phyloP scores from a whole-genome alignment of 108 stramenopile species.

The Pseudonitzschia pungens region DNA sequence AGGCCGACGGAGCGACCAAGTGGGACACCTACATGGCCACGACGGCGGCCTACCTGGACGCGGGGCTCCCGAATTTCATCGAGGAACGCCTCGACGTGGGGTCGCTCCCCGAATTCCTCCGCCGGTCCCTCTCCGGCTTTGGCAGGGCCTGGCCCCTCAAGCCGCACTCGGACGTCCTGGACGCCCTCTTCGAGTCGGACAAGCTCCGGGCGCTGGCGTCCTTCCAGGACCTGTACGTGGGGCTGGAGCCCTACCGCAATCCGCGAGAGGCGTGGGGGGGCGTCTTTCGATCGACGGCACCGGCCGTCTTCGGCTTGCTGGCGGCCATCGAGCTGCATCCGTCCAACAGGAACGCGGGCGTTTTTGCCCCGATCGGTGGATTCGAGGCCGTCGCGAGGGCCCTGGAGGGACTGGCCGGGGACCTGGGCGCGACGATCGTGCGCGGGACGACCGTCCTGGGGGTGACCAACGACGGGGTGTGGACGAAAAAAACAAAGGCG shows the following conservation, averaged over 20 bases:
- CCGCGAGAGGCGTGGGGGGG: constrained; percentile 51
- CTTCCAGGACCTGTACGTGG: constrained; percentile 94
- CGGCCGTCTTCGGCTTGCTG: constrained; percentile 89
- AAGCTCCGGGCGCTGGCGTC: constrained; percentile 81
- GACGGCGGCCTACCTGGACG: constrained; percentile 69
- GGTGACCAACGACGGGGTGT: constrained; percentile 56
- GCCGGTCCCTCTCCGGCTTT: constrained; percentile 53
- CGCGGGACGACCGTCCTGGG: constrained; percentile 58
- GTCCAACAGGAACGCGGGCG: constrained; percentile 63
- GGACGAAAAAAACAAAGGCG: neutral
- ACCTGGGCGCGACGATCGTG: constrained; percentile 55
- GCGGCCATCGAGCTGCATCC: constrained; percentile 90
- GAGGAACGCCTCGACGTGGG: constrained; percentile 66
- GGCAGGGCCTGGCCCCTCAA: constrained; percentile 65
- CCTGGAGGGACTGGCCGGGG: constrained; percentile 50
- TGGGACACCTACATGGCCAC: constrained; percentile 73
- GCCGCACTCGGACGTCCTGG: constrained; percentile 76
- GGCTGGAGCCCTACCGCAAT: constrained; percentile 78
- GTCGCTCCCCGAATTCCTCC: constrained; percentile 68
- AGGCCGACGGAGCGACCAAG: constrained; percentile 56
- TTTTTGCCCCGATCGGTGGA: constrained; percentile 86
- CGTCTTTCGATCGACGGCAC: constrained; percentile 73
- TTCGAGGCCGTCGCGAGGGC: constrained; percentile 70
- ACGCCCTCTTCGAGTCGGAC: constrained; percentile 56
- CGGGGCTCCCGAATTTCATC: constrained; percentile 84